These are phyloP conservation scores for Delitschia confertaspora DNA, from an alignment of 495 filamentous ascomycete species.

Conservation along the genomic window DNA sequence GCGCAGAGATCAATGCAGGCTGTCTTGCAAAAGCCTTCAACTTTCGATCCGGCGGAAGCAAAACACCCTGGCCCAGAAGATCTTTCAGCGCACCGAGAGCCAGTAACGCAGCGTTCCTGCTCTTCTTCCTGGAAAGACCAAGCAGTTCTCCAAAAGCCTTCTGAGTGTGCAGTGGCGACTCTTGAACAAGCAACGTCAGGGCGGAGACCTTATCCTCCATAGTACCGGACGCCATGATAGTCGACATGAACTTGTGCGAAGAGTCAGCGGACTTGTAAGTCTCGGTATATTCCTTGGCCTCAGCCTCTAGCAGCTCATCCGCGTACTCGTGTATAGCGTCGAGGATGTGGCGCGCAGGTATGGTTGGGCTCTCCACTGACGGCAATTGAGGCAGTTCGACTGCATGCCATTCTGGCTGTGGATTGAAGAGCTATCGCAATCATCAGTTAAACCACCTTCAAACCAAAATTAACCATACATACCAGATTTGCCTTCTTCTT, in stretches of 20 bases:
- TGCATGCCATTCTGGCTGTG: slow-evolving; percentile 80
- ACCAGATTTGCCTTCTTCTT: slow-evolving; percentile 18
- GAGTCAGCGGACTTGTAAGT: slow-evolving; percentile 54
- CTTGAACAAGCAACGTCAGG: slow-evolving; percentile 83
- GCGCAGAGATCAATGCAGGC: slow-evolving; percentile 58
- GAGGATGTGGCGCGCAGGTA: slow-evolving; percentile 49
- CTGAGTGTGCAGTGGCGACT: slow-evolving; percentile 85
- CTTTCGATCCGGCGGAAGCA: slow-evolving; percentile 75
- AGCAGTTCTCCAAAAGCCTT: slow-evolving; percentile 81
- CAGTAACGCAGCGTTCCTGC: slow-evolving; percentile 85
- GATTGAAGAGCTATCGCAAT: slow-evolving; percentile 56
- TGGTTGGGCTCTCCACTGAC: slow-evolving; percentile 39
- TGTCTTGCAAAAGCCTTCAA: slow-evolving; percentile 72
- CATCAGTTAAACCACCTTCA: slow-evolving; percentile 6
- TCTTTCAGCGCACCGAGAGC: slow-evolving; percentile 88
- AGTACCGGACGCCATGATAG: slow-evolving; percentile 93
- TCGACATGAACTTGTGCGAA: slow-evolving; percentile 85
- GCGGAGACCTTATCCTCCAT: slow-evolving; percentile 95
- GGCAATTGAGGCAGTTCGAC: slow-evolving; percentile 51
- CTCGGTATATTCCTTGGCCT: slow-evolving; percentile 54
- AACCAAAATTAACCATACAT: background rate
- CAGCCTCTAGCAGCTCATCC: slow-evolving; percentile 60
- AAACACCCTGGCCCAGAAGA: slow-evolving; percentile 76
- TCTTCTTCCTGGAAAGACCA: slow-evolving; percentile 73
- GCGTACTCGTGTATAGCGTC: slow-evolving; percentile 70